These are phyloP conservation scores for Amanita muscaria DNA, from an alignment of 768 basidiomycete species.

Conservation along the genomic window DNA sequence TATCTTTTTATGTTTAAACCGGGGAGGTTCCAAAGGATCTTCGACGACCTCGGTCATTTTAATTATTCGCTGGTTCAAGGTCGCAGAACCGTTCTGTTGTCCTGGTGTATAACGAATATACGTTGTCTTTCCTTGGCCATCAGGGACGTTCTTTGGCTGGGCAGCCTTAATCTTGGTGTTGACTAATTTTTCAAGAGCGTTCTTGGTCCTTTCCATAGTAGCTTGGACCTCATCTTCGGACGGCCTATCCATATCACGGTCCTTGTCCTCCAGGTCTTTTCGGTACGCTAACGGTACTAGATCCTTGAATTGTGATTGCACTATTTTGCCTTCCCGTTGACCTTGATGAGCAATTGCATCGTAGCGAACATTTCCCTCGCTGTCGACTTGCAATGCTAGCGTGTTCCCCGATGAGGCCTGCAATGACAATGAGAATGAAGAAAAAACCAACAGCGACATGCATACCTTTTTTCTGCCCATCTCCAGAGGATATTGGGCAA, in stretches of 20 bases:
- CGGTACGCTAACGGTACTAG: constrained; percentile 87
- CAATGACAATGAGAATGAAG: constrained; percentile 6
- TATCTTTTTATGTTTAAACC: constrained; percentile 99
- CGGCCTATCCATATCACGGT: constrained; percentile 79
- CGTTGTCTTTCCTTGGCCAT: constrained; percentile 69
- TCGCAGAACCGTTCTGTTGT: constrained; percentile 62
- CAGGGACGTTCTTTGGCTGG: constrained; percentile 92
- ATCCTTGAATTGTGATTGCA: constrained; percentile 97
- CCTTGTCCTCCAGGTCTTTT: constrained; percentile 74
- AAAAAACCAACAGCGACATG: not conserved
- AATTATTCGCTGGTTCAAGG: constrained; percentile 90
- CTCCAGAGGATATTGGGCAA: constrained; percentile 94
- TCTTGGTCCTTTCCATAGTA: constrained; percentile 87
- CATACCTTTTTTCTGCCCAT: constrained; percentile 92
- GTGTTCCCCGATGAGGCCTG: constrained; percentile 91
- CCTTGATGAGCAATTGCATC: constrained; percentile 97
- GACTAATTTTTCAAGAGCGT: constrained; percentile 88
- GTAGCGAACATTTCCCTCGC: constrained; percentile 93
- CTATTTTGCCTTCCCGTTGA: constrained; percentile 72
- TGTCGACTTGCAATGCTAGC: constrained; percentile 92
- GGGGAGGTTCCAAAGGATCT: constrained; percentile 93
- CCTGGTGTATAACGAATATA: constrained; percentile 98
- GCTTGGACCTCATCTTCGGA: constrained; percentile 86
- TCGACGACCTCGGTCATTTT: constrained; percentile 99
- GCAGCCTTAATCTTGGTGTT: constrained; percentile 97